Base-by-base conservation (phyloP, 805 yeast genomes). In the Barnettozyma sucrosica region DNA sequence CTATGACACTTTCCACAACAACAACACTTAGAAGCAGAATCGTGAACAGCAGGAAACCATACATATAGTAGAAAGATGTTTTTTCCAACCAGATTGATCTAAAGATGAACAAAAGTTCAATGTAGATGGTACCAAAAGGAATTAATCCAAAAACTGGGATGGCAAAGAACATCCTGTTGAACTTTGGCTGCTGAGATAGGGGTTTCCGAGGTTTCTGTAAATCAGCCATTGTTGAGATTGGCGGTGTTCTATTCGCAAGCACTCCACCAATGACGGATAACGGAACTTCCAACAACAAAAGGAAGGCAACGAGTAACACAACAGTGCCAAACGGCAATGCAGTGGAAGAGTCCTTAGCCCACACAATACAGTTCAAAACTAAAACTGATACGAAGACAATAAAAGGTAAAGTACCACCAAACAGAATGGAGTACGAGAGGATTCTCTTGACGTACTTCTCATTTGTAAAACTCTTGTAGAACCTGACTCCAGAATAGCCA, bases 291-390 rank as follows among this genome's bases (percentile, higher is more conserved):
- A 85, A 63, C 13, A 83, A 57, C 38, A 83, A 70, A 63, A 86
- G 83, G 44, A 82, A 64, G 8, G 74, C 53, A n/a, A 85, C 62
- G 38, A 88, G 63, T 1, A 78, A 73, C 7, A 84, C 65, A 19
- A 88, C 74, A 0, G 95, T 83, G 6, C 88, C 84, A 55, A 88
- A 83, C 13, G 96, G 96, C 39, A 87, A 68, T 0, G 92, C 89
- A 43, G 76, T 70, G 0, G 93, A 81, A 0, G 93, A 81, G 52
- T 82, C 83, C 55, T 81, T 75, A 2, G 83, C 83, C 88, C 90
- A 85, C 9, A 85, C 81, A 47, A 89, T 75, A 50, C 78, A 67
- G 62, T 88, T 89, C 49, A 85, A 65, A 21, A 78, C 59, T 21
- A 84, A 62, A 0, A 83, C 69, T 2, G 78, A 68, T 0, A 74